Evolutionary conservation across 257 asterid genomes (phyloP).

Genomic region (Solanum pimpinellifolium): DNA sequence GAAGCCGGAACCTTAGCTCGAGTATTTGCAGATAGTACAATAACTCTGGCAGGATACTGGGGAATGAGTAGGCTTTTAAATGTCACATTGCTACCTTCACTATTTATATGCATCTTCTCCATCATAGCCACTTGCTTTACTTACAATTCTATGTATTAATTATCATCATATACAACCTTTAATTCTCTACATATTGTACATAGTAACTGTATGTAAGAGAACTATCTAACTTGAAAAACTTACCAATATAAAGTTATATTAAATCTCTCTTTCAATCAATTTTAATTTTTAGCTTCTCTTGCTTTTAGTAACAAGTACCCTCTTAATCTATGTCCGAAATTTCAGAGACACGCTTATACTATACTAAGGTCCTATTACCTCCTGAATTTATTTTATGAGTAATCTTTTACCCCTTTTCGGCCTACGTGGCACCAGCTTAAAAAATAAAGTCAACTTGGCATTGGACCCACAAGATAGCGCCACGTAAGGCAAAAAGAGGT

Average conservation of each 20-base stretch:
- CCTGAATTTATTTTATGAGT: too few relatives aligned
- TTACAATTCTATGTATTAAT: conserved; percentile 66
- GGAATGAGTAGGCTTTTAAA: conserved; percentile 66
- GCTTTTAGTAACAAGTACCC: not conserved
- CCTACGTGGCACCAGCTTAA: too few relatives aligned
- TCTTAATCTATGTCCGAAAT: too few relatives aligned
- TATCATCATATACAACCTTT: not conserved
- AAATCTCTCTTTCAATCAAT: not conserved
- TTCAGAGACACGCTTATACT: too few relatives aligned
- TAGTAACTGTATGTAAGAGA: not conserved
- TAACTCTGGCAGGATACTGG: conserved; percentile 70
- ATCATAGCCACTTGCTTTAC: conserved; percentile 75
- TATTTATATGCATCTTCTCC: conserved; percentile 60
- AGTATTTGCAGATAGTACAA: conserved; percentile 83
- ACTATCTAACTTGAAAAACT: not conserved
- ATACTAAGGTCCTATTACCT: too few relatives aligned
- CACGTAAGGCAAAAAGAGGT: too few relatives aligned
- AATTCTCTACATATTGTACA: not conserved
- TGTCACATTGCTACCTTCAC: conserved; percentile 68
- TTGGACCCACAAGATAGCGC: too few relatives aligned
- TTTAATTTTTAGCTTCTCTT: not conserved
- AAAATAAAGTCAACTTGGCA: too few relatives aligned
- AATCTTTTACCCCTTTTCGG: too few relatives aligned
- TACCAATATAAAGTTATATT: not conserved
- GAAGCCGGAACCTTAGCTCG: conserved; percentile 93